Base-by-base conservation (phyloP, 306 rosid species). In the Phaseolus lunatus region DNA sequence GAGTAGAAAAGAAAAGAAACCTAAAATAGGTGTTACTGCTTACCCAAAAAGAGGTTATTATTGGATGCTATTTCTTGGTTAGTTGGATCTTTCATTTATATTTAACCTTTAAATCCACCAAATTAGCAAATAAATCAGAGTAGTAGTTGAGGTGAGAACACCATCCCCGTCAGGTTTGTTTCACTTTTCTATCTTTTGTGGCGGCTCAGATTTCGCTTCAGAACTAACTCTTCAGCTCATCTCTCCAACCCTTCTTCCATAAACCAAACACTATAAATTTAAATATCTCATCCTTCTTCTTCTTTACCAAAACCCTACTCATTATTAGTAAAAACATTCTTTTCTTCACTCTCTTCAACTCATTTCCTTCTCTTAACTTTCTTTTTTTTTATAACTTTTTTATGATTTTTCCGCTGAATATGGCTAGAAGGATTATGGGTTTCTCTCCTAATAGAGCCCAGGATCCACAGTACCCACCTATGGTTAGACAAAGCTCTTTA, bases 161-260 rank as follows among this genome's bases (percentile, higher is more conserved):
- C 67, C 19, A 39, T 73, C 78, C 18, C 15, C 27, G 13, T 58
- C 31, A 31, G 31, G 52, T 71, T 72, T 23, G 67, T 47, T 78
- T 31, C 53, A 41, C 26, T 43, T 52, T 65, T 80, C 54, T 65
- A 78, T 81, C 67, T 78, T 79, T 76, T 81, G 29, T 45, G 81
- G 85, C 83, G 84, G 80, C 86, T 79, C 81, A 58, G 5, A 84
- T 84, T 61, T 70, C 69, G 84, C 78, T 75, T 27, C 80, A 52
- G 41, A 64, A 65, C 62, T 68, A 33, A 78, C 65, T 53, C 5
- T 43, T 19, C 10, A 27, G 39, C 41, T 78, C 33, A 58, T 76
- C 41, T 18, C 44, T 53, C 50, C 54, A 15, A 14, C 27, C 68
- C 23, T 33, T 27, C 8, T 14, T 19, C 19, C 67, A 50, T 20